Base-by-base conservation (phyloP, 176 grass and related monocot species). In the Raddia guianensis region DNA sequence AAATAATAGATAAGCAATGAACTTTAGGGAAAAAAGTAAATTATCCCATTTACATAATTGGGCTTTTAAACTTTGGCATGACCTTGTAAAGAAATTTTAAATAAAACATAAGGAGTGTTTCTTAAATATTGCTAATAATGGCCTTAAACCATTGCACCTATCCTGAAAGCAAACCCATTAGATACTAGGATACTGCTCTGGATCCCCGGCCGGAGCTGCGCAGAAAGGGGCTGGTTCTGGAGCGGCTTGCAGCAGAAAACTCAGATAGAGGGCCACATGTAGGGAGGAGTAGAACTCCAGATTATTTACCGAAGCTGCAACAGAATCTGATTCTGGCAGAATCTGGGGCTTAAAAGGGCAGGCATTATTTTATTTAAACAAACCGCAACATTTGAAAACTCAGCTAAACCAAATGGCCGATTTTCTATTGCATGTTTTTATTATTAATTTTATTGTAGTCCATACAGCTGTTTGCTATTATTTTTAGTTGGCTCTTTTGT, bases 331-430 rank as follows among this genome's bases (percentile, higher is more conserved):
- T 40, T 40, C 3, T 40, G 37, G 37, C 37, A 40, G 37, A 40
- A 40, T 40, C 37, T 40, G 37, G 37, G 4, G 37, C 37, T 40
- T 40, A 40, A 40, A 40, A 40, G 37, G 37, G 4, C 37, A 40
- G 37, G 37, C 37, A 2, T 40, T 40, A 40, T 40, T 40, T 40
- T 40, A 40, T 40, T 40, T 40, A 52, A 57, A 86, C 67, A 88
- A 76, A 91, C 72, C 11, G 75, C 83, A 85, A 85, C 84, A 90
- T 85, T 74, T 68, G 80, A 75, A 94, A 81, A 51, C 72, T 83
- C 60, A 55, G 16, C 77, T 7, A 34, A 63, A 70, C 32, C 19
- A 32, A 65, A 64, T 49, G 2, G 32, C 61, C 11, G 6, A 13
- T 74, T 78, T 50, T 53, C 10, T 63, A 48, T 56, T 7, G 45